Evolutionary conservation across 2,329 filamentous ascomycete species (phyloP).

Genomic region (Phialemoniopsis sp.): DNA sequence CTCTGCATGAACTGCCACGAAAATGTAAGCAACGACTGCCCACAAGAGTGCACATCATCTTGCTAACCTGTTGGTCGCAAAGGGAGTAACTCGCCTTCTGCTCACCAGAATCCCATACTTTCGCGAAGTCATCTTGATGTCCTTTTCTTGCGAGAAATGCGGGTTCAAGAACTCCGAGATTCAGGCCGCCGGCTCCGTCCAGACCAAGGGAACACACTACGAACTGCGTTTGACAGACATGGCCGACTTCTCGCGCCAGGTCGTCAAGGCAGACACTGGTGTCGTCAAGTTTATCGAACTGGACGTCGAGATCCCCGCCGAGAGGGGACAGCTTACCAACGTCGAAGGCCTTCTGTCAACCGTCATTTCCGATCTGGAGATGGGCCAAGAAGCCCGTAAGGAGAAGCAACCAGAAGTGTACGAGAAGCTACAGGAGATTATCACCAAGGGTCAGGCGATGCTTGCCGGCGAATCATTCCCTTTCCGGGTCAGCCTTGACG

Average conservation of each 20-base stretch:
- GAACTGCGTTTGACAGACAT: constrained; percentile 71
- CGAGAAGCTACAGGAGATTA: constrained; percentile 72
- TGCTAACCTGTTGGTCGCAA: not conserved
- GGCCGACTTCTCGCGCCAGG: constrained; percentile 76
- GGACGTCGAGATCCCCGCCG: constrained; percentile 88
- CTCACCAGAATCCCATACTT: constrained; percentile 95
- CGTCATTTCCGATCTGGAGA: constrained; percentile 74
- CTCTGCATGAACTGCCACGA: constrained; percentile 84
- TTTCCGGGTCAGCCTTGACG: constrained; percentile 84
- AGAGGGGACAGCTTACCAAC: constrained; percentile 88
- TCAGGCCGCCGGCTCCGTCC: constrained; percentile 86
- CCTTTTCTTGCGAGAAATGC: constrained; percentile 89
- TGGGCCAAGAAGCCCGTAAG: constrained; percentile 80
- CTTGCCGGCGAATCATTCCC: constrained; percentile 74
- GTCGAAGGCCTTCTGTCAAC: constrained; percentile 81
- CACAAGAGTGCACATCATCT: too few relatives aligned
- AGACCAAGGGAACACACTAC: constrained; percentile 82
- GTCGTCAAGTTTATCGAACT: constrained; percentile 84
- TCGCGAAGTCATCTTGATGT: constrained; percentile 96
- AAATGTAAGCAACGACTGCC: constrained; percentile 49
- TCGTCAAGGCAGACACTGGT: constrained; percentile 89
- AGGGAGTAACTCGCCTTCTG: constrained; percentile 83
- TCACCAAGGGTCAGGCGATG: constrained; percentile 72
- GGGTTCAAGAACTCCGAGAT: constrained; percentile 88
- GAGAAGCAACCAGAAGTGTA: constrained; percentile 73